Base-by-base conservation (phyloP, 2,329 filamentous ascomycete species). In the Clonostachys solani region DNA sequence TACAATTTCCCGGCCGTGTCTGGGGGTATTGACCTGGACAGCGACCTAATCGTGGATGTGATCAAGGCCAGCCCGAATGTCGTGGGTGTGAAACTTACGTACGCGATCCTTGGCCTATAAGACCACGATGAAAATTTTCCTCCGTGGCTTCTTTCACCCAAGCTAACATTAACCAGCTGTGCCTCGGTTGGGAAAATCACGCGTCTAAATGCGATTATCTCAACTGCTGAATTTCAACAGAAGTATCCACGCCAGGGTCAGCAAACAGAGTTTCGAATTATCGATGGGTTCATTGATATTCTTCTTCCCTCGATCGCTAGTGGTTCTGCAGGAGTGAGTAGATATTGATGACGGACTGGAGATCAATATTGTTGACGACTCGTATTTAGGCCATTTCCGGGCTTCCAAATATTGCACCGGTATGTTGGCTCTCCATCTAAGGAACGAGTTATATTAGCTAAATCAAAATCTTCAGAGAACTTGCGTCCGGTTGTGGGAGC, bases 1-100 rank as follows among this genome's bases (percentile, higher is more conserved):
- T 87, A 87, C 73, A 87, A 87, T 67, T 86, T 77, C 58, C 84
- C 83, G 3, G 82, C 80, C 29, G 84, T 80, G 3, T 81, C 80
- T 10, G 73, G 74, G 40, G 83, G 83, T n/a, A 61, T 86, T 52
- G 84, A 87, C 54, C 69, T 87, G 47, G 80, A 77, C 45, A 86
- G 81, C 1, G 82, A 86, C 56, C 62, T 74, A 49, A 78, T 87
- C 56, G 67, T 83, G 52, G 71, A 74, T 52, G 68, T 87, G 42
- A 67, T 81, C 35, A 66, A 74, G 43, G 82, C 86, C 56, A 74
- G 77, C 40, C 18, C 44, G 42, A 86, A 86, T 58, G 86, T 87
- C 52, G 79, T 81, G 43, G 84, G 84, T 49, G 82, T 81, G 60
- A 87, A 87, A 65, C 69, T 87, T 48, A 87, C 84, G 3, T 38